These are phyloP conservation scores for Mollisiaceae sp. DNA, from an alignment of 2,329 filamentous ascomycete species.

Conservation along the genomic window DNA sequence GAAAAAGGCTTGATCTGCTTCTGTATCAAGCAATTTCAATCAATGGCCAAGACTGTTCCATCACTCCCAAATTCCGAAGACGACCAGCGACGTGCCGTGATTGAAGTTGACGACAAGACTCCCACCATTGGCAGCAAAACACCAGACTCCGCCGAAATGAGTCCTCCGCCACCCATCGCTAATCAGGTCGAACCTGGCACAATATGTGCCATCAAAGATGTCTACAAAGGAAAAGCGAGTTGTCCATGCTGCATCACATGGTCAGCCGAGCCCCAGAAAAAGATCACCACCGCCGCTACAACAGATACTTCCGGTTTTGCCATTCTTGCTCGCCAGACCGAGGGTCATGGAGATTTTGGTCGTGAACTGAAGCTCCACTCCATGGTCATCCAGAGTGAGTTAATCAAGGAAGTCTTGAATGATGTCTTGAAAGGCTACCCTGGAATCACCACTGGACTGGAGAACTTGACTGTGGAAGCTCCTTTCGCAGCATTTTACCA, in stretches of 20 bases:
- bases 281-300: conserved; percentile 8
- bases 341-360: conserved; percentile 22
- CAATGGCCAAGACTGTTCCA: not conserved
- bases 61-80: not conserved
- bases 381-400: conserved; percentile 43
- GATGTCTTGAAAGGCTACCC: conserved; percentile 42
- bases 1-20: too few relatives aligned
- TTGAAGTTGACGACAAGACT: not conserved
- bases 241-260: conserved; percentile 22
- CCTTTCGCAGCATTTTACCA: conserved; percentile 46
- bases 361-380: conserved; percentile 45
- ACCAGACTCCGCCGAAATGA: not conserved
- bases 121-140: not conserved
- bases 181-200: not conserved
- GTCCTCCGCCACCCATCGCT: conserved; percentile 3
- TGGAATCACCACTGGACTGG: conserved; percentile 42
- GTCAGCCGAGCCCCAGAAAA: conserved; percentile 19
- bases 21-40: not conserved
- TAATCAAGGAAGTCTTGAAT: conserved; percentile 42
- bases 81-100: not conserved
- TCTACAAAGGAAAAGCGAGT: conserved; percentile 10
- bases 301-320: conserved; percentile 20
- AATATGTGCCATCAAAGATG: not conserved
- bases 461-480: conserved; percentile 40
- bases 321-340: conserved; percentile 18